Conservation (phyloP, 2,329 filamentous ascomycete species). For the Biscogniauxia sp. region DNA sequence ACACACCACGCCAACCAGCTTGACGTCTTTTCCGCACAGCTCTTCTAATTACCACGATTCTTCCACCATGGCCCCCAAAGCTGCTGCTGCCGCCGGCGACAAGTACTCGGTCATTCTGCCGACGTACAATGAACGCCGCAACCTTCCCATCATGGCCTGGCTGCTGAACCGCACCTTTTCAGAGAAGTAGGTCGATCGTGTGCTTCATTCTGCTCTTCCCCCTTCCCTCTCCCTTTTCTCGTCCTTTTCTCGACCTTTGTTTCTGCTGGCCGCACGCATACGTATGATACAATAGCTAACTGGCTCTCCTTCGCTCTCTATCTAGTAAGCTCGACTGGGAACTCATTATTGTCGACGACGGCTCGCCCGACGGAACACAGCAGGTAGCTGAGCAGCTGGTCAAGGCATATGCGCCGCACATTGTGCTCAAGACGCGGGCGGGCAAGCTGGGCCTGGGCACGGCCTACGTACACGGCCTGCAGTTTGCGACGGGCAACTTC, state of each 20-base stretch:
- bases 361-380: conserved; percentile 92
- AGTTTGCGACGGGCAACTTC: conserved; percentile 88
- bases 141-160: conserved; percentile 95
- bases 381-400: conserved; percentile 87
- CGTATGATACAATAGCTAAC: conserved; percentile 12
- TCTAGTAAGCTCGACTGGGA: conserved; percentile 90
- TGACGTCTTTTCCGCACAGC: conserved; percentile 5
- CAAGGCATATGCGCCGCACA: conserved; percentile 75
- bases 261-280: background rate
- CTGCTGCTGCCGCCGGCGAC: conserved; percentile 48
- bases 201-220: too few species aligned
- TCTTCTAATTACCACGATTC: conserved; percentile 5
- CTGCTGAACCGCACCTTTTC: conserved; percentile 90
- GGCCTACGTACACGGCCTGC: conserved; percentile 90
- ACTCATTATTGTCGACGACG: conserved; percentile 97
- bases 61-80: conserved; percentile 44
- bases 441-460: conserved; percentile 98
- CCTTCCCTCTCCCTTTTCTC: background rate
- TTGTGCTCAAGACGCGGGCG: conserved; percentile 81
- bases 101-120: conserved; percentile 98
- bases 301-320: background rate
- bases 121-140: conserved; percentile 97
- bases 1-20: conserved; percentile 1
- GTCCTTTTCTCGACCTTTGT: too few species aligned
- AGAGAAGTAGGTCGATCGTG: conserved; percentile 62